Base-by-base conservation (phyloP, 306 rosid genomes). In the Casuarina cunninghamiana region DNA sequence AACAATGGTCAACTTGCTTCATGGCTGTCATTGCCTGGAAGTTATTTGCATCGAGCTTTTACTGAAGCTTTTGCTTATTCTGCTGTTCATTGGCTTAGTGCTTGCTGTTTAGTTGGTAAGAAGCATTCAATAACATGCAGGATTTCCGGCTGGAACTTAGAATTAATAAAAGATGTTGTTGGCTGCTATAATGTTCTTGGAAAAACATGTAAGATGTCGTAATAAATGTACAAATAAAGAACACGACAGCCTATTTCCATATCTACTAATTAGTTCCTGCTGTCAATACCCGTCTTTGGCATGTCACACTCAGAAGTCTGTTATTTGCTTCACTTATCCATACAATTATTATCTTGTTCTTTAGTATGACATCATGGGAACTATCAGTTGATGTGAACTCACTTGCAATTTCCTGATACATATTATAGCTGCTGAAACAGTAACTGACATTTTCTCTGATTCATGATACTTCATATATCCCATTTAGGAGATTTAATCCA, bases 31-130 rank as follows among this genome's bases (percentile, higher is more conserved):
- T 54, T 41, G 35, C 17, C 3, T 45, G 19, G 50, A 72, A 42
- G 26, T 75, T 49, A 57, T 71, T 77, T 45, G 39, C 13, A 12
- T 44, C 21, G n/a, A 44, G 17, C 43, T 67, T 53, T 66, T 51
- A 42, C 19, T 76, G 69, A 13, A 63, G 11, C 32, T 35, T 17
- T 17, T 15, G 6, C 19, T 62, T 72, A 46, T 3, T 61, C 49
- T 16, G 21, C 39, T 75, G n/a, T 74, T 58, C 13, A 3, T 55
- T 55, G 62, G 35, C 32, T 19, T 55, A 6, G 9, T 55, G 32
- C 35, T 55, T 51, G 19, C 57, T 51, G 57, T 12, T 12, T 12
- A 17, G 10, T 51, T 15, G 57, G 17, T 51, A 51, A 51, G 12
- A 48, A 9, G 9, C 51, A 10, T 48, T 48, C 9, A 48, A 48